Evolutionary conservation across 768 basidiomycete genomes (phyloP).

Genomic region (Trametes coccinea): DNA sequence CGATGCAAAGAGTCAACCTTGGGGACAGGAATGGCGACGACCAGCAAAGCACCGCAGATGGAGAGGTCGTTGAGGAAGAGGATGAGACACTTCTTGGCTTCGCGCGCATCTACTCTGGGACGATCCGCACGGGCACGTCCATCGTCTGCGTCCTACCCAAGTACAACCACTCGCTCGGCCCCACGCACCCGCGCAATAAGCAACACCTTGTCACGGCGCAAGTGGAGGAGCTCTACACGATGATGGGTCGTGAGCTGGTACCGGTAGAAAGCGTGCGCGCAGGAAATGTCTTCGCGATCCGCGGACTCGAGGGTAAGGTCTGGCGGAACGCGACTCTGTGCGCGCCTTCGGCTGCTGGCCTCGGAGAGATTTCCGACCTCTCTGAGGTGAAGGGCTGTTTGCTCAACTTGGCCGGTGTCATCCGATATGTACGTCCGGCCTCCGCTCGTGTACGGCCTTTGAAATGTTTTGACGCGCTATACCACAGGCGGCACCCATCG

Average conservation of each 20-base stretch:
- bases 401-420: conserved; percentile 80
- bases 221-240: conserved; percentile 84
- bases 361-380: conserved; percentile 36
- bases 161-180: conserved; percentile 64
- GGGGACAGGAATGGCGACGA: conserved; percentile 15
- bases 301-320: conserved; percentile 86
- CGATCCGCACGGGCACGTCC: conserved; percentile 59
- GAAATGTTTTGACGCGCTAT: conserved; percentile 4
- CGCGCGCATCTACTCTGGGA: conserved; percentile 91
- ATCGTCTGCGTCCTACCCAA: conserved; percentile 86
- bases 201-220: conserved; percentile 59
- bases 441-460: not conserved
- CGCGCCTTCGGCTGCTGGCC: conserved; percentile 52
- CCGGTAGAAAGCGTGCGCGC: conserved; percentile 80
- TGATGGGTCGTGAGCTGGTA: conserved; percentile 98
- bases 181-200: conserved; percentile 66
- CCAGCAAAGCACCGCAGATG: not conserved
- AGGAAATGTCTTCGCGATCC: conserved; percentile 93
- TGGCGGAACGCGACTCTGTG: conserved; percentile 91
- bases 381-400: conserved; percentile 50
- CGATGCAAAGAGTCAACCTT: conserved; percentile 25
- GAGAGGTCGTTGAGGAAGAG: conserved; percentile 29
- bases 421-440: conserved; percentile 50
- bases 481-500: conserved; percentile 79
- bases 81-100: conserved; percentile 86